phyloP scores from a whole-genome alignment of 306 rosid genomes.

The Rosa lucieae region DNA sequence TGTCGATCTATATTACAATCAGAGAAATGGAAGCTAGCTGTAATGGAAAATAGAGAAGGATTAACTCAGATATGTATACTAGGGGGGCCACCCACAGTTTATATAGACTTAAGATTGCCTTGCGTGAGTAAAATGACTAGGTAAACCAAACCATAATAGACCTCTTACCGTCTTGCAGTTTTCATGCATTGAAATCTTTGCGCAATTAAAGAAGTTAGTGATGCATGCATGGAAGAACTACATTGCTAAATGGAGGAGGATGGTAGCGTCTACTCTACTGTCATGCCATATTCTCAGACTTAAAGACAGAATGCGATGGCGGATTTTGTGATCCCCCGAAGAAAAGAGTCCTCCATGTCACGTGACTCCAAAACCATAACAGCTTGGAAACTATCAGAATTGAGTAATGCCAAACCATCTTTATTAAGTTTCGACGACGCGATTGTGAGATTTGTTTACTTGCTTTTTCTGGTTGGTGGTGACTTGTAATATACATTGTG shows the following conservation, averaged over 20 bases:
- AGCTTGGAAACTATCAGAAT: background rate
- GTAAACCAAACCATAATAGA: background rate
- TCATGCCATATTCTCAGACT: background rate
- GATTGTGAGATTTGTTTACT: background rate
- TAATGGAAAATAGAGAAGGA: background rate
- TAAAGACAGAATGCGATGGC: background rate
- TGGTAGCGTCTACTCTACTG: background rate
- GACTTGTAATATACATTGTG: no score
- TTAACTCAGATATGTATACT: background rate
- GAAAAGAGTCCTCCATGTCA: background rate
- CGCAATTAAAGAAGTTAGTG: background rate
- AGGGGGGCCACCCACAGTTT: background rate
- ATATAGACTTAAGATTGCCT: background rate
- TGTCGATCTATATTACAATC: background rate
- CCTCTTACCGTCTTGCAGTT: background rate
- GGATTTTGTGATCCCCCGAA: background rate
- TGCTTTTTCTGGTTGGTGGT: background rate
- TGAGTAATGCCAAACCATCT: background rate
- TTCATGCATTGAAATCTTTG: background rate
- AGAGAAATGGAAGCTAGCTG: background rate
- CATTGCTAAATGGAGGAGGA: background rate
- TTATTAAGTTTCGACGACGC: background rate
- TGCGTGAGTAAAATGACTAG: background rate
- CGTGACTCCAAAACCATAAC: no score
- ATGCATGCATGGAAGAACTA: background rate